Evolutionary conservation across 768 basidiomycete species (phyloP), one percentile per base, ranked within the genome.

Genomic region (Leccinum disarticulatum): DNA sequence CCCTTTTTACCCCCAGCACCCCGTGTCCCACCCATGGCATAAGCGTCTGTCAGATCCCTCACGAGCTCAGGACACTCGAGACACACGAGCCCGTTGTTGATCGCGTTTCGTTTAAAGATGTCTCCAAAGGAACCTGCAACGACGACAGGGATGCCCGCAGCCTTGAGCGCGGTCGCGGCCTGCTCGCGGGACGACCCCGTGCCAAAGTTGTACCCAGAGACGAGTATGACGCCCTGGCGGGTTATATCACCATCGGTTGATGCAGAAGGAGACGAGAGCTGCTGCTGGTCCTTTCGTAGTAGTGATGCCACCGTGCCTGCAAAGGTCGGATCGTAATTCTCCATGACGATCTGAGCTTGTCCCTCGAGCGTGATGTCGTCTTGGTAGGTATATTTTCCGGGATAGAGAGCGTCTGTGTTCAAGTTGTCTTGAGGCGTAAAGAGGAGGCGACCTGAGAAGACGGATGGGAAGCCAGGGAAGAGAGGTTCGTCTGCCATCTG

Each of bases 101-200:
- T 98, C 17, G 94, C 91, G 74, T 99, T 99, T 33, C 97, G 87
- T 79, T 98, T 98, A 83, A 97, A 99, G 69, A 98, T 98, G 73
- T 99, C 97, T 10, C 97, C 96, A 66, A 99, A 99, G 31, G 95
- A 97, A 35, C 95, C 97, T n/a, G 94, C 94, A 59, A 99, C 83
- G 57, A 99, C 94, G 53, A 97, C 79, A 4, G 94, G 93, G 4
- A 99, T 77, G 15, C 97, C 96, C 0, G 96, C 92, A 7, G 95
- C 85, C 71, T 95, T 94, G 63, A 99, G 87, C 2, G 97, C 96
- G 1, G 97, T 99, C 15, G 97, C 97, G 2, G 97, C 97, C 72
- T 99, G 97, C 76, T 99, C 97, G 56, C 97, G 87, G 28, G 96
- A 98, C 0, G 95, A 98, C 8, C 97, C 97, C 1, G 97, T 99